phyloP scores from a whole-genome alignment of 352 stramenopile species.

The Globisporangium yorkense region DNA sequence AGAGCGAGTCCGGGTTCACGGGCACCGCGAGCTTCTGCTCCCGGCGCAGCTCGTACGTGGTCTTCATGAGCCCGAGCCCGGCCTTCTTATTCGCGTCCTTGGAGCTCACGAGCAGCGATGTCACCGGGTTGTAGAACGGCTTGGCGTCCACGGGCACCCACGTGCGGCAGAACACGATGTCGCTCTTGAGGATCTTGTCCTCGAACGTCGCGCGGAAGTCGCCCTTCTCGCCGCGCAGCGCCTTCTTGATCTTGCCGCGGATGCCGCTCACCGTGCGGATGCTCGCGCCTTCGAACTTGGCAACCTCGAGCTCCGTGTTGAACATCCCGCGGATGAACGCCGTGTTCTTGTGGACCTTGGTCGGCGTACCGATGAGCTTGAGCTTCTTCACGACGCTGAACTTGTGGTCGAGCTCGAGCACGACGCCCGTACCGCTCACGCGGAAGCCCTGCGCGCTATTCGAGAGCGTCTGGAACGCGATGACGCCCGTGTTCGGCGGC shows the following conservation, averaged over 20 bases:
- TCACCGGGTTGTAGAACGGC: constrained; percentile 98
- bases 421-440: constrained; percentile 95
- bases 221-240: constrained; percentile 88
- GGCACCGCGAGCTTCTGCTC: constrained; percentile 93
- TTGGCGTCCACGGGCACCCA: constrained; percentile 99
- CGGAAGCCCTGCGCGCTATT: constrained; percentile 93
- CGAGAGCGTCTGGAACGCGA: constrained; percentile 95
- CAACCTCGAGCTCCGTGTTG: constrained; percentile 94
- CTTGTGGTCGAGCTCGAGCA: constrained; percentile 96
- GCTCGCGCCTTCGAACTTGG: constrained; percentile 96
- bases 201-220: constrained; percentile 99
- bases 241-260: constrained; percentile 97
- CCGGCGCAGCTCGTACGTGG: constrained; percentile 93
- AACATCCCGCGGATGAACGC: constrained; percentile 98
- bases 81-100: constrained; percentile 50
- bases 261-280: constrained; percentile 99
- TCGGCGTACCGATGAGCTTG: constrained; percentile 98
- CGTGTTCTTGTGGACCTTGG: constrained; percentile 99
- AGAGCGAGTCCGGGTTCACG: constrained; percentile 97
- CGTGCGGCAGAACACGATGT: constrained; percentile 99
- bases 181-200: constrained; percentile 98
- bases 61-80: constrained; percentile 90
- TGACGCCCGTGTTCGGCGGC: constrained; percentile 96
- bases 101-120: constrained; percentile 55
- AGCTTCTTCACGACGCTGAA: constrained; percentile 99